phyloP scores from a whole-genome alignment of 129 eudicot species.

The Tagetes patula region DNA sequence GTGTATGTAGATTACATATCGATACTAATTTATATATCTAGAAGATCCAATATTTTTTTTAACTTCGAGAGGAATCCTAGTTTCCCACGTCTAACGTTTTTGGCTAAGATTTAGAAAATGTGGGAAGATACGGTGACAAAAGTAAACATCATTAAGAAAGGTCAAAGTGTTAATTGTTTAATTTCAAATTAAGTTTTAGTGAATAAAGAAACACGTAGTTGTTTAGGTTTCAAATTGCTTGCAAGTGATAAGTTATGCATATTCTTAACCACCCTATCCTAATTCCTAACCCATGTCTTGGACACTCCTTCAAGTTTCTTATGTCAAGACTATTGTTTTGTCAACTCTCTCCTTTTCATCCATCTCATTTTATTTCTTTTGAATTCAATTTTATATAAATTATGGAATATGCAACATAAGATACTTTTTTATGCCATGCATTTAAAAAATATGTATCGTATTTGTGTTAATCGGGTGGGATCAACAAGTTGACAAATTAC shows the following conservation, averaged over 20 bases:
- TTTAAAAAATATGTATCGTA: not conserved
- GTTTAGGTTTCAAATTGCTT: conserved; percentile 35
- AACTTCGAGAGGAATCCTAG: conserved; percentile 1
- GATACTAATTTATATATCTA: not conserved
- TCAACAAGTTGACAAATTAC: too few relatives aligned
- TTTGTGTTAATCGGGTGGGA: not conserved
- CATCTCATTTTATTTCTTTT: not conserved
- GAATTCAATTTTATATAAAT: not conserved
- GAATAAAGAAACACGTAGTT: conserved; percentile 35
- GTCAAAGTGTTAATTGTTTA: conserved; percentile 20
- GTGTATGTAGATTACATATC: too few relatives aligned
- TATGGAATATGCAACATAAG: not conserved
- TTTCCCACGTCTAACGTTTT: not conserved
- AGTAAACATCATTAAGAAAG: conserved; percentile 11
- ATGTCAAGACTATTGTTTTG: conserved; percentile 33
- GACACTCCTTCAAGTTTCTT: conserved; percentile 40
- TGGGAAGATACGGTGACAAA: conserved; percentile 22
- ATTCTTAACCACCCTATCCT: conserved; percentile 42
- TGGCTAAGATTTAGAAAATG: conserved; percentile 15
- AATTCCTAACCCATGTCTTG: conserved; percentile 20
- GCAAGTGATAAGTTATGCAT: conserved; percentile 32
- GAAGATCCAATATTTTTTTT: not conserved
- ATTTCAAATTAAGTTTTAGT: conserved; percentile 7
- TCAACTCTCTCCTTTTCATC: conserved; percentile 32
- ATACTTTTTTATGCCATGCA: not conserved